A percentile compares a stretch with the other conserved stretches of the same genome.
These are phyloP conservation scores for Casuarina equisetifolia DNA, from an alignment of 306 rosid species.

Conservation along the genomic window DNA sequence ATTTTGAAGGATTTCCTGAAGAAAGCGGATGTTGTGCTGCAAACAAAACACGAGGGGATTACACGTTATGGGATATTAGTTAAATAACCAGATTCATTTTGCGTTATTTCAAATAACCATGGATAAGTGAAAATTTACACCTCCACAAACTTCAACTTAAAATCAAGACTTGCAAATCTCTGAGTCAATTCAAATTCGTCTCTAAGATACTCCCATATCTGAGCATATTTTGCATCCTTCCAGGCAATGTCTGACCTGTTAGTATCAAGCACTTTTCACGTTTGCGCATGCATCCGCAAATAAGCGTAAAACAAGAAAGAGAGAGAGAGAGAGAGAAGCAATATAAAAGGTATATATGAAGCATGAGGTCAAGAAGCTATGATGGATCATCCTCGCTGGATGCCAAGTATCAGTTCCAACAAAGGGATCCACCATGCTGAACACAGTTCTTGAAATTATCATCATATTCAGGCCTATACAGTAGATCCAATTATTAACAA, in stretches of 20 bases:
- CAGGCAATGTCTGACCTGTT: slow-evolving; percentile 96
- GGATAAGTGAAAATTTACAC: slow-evolving; percentile 30
- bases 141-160: slow-evolving; percentile 99
- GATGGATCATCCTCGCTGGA: background rate
- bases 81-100: background rate
- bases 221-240: slow-evolving; percentile 99
- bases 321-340: background rate
- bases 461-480: background rate
- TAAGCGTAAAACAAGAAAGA: background rate
- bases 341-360: background rate
- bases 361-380: background rate
- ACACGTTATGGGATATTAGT: background rate
- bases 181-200: slow-evolving; percentile 94
- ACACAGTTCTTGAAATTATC: background rate
- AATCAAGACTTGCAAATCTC: slow-evolving; percentile 94
- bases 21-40: slow-evolving; percentile 96
- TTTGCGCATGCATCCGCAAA: background rate
- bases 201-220: slow-evolving; percentile 97
- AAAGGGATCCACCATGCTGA: background rate
- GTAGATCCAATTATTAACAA: background rate
- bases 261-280: slow-evolving; percentile 20
- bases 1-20: slow-evolving; percentile 95
- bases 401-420: background rate
- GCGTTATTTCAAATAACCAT: background rate
- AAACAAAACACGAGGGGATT: background rate